Conservation (phyloP, 345 rosid genomes). For the Rubroshorea leprosula region DNA sequence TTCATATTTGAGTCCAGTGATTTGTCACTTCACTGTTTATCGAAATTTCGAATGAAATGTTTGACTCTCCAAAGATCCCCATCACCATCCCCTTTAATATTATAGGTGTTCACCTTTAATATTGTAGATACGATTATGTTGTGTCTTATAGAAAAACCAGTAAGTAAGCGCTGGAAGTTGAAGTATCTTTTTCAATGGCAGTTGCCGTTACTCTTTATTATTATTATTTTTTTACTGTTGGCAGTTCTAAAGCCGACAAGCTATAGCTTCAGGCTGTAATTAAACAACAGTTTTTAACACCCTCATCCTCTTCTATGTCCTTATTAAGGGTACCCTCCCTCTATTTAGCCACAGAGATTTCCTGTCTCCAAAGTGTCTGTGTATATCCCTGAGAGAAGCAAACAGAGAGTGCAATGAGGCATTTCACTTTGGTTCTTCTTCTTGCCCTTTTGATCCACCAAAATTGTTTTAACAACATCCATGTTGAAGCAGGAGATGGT, state of each 20-base stretch:
- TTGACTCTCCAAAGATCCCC: too few relatives aligned
- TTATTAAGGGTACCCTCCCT: constrained; percentile 8
- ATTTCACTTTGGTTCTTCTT: constrained; percentile 22
- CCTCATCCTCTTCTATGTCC: constrained; percentile 2
- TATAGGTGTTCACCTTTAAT: too few relatives aligned
- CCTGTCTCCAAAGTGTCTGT: constrained; percentile 1
- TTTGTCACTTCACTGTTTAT: too few relatives aligned
- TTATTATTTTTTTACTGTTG: neutral
- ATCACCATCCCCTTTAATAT: too few relatives aligned
- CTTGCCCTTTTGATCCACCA: constrained; percentile 31
- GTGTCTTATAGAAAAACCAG: too few relatives aligned
- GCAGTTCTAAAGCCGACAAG: constrained; percentile 16
- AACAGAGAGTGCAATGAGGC: constrained; percentile 37
- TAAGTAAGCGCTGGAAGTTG: too few relatives aligned
- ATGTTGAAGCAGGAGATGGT: constrained; percentile 46
- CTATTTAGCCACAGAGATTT: neutral
- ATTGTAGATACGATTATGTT: too few relatives aligned
- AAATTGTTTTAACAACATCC: constrained; percentile 20
- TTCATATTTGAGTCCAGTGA: too few relatives aligned
- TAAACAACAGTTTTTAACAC: constrained; percentile 2
- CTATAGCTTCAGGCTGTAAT: neutral
- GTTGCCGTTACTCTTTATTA: neutral
- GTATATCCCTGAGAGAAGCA: constrained; percentile 1
- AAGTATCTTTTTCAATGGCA: too few relatives aligned
- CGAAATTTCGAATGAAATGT: too few relatives aligned